These are phyloP conservation scores for Fagus sylvatica DNA, from an alignment of 306 rosid genomes.

Conservation along the genomic window DNA sequence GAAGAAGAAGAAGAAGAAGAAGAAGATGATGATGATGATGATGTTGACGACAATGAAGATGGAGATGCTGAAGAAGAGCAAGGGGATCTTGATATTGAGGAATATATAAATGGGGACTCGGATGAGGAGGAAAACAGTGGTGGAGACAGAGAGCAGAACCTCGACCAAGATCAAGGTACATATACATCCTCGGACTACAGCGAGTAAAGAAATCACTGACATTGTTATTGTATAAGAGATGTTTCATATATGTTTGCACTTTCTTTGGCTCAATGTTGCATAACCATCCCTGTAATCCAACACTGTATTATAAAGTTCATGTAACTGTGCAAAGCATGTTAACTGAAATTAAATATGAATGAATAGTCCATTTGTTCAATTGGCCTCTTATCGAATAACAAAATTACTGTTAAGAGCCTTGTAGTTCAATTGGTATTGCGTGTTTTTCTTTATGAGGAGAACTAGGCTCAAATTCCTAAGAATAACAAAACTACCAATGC, in stretches of 20 bases:
- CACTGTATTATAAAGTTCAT: neutral
- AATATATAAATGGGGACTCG: conserved; percentile 39
- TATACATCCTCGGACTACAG: conserved; percentile 50
- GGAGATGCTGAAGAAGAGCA: conserved; percentile 22
- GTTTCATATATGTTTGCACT: neutral
- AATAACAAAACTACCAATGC: no score
- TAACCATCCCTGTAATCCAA: neutral
- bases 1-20: conserved; percentile 23
- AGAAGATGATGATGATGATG: conserved; percentile 13
- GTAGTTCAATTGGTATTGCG: no score
- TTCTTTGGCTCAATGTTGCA: neutral
- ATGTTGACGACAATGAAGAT: neutral
- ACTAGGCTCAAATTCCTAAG: no score
- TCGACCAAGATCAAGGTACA: conserved; percentile 21
- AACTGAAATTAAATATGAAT: neutral
- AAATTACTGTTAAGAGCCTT: no score
- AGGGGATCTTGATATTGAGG: conserved; percentile 40
- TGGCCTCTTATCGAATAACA: no score
- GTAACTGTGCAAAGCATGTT: neutral
- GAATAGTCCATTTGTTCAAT: neutral
- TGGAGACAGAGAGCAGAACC: conserved; percentile 32
- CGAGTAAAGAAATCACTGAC: conserved; percentile 20
- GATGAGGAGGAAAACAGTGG: conserved; percentile 31
- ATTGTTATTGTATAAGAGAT: neutral
- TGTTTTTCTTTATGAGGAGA: no score